These are phyloP conservation scores for Chaetomium tenue DNA, from an alignment of 495 filamentous ascomycete genomes.

Conservation along the genomic window DNA sequence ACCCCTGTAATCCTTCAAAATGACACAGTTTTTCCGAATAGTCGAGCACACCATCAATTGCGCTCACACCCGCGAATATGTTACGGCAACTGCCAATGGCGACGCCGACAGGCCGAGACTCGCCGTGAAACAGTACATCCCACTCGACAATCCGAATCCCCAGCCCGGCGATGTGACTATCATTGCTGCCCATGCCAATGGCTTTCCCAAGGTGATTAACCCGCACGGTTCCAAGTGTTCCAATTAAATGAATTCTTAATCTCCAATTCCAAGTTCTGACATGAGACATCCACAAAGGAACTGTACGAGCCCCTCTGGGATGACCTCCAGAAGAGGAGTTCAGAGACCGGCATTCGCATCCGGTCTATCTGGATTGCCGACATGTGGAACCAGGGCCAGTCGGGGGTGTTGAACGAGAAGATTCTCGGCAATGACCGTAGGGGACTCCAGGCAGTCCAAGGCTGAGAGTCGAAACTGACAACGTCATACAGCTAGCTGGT, in stretches of 20 bases:
- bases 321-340: conserved; percentile 58
- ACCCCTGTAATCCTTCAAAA: conserved; percentile 11
- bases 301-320: conserved; percentile 88
- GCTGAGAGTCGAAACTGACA: background rate
- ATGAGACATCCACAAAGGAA: conserved; percentile 46
- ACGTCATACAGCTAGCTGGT: conserved; percentile 65
- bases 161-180: conserved; percentile 76
- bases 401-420: conserved; percentile 70
- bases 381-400: conserved; percentile 71
- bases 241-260: no score
- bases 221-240: background rate
- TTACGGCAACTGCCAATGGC: conserved; percentile 57
- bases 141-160: conserved; percentile 61
- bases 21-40: conserved; percentile 36
- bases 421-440: conserved; percentile 76
- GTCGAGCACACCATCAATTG: conserved; percentile 61
- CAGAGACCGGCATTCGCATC: conserved; percentile 59
- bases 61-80: conserved; percentile 73
- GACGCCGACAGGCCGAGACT: conserved; percentile 65
- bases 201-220: conserved; percentile 70
- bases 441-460: conserved; percentile 15
- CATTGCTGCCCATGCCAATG: conserved; percentile 81
- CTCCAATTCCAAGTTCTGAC: no score
- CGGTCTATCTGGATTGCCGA: conserved; percentile 86
- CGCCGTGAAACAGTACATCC: conserved; percentile 81